These are phyloP conservation scores for Leccinum subrobustum DNA, from an alignment of 1,284 basidiomycete genomes.

Conservation along the genomic window DNA sequence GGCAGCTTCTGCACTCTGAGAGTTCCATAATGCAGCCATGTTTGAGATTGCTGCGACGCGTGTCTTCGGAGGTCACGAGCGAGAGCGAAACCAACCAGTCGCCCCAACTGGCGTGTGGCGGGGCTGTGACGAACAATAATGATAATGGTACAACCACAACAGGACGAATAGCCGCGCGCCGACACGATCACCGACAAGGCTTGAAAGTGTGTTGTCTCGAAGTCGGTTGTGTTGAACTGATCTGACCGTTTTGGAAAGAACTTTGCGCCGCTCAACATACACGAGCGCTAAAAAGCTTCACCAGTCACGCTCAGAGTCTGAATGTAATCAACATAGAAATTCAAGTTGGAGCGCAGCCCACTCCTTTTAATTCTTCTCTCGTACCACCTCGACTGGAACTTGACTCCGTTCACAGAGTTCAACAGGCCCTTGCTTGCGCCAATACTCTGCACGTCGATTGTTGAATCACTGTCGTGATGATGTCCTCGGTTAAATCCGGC, in stretches of 20 bases:
- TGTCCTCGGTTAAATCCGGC: too few species aligned
- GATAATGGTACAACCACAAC: not conserved
- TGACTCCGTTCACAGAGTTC: too few species aligned
- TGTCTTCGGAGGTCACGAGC: not conserved
- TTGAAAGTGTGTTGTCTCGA: not conserved
- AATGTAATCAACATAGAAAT: too few species aligned
- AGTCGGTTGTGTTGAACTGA: not conserved
- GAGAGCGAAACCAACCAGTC: not conserved
- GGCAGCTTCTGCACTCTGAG: conserved; percentile 70
- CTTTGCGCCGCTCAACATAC: conserved; percentile 1
- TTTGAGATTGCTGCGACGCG: conserved; percentile 4
- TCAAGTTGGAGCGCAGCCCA: too few species aligned
- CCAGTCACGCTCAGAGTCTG: too few species aligned
- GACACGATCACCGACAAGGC: conserved; percentile 1
- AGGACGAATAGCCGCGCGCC: not conserved
- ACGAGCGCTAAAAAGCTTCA: too few species aligned
- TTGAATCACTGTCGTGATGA: too few species aligned
- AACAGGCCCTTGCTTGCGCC: too few species aligned
- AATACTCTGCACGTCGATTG: too few species aligned
- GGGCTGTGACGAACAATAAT: conserved; percentile 1
- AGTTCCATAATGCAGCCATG: conserved; percentile 55
- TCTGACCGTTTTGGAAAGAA: conserved; percentile 13
- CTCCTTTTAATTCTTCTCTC: too few species aligned
- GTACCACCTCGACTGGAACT: too few species aligned
- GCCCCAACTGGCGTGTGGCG: not conserved